Base-by-base conservation (phyloP, 805 yeast genomes). In the Candida ulmi region DNA sequence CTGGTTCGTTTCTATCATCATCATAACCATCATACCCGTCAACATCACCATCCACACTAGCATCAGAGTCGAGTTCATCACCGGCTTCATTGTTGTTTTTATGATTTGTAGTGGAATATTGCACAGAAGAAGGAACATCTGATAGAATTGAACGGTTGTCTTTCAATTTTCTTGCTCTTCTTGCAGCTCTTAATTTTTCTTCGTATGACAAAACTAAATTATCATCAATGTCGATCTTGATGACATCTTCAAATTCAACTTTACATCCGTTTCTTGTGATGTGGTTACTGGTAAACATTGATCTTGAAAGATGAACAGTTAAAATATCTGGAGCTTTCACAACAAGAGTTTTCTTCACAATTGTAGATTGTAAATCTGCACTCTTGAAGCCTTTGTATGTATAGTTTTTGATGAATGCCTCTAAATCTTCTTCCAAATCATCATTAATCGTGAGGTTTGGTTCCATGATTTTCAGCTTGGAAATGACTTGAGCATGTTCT, bases 221-320 rank as follows among this genome's bases (percentile, higher is more conserved):
- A 27, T 56, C 63, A 33, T 78, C 76, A 28, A 81, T 69, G 12
- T 68, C 63, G 41, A 82, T 48, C n/a, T 65, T 51, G 49, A 76
- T 50, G 15, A 53, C 54, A 48, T 83, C 90, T 11, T 74, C 78
- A 51, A 84, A 83, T 8, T 65, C 57, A 5, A 88, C 88, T 38
- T 77, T 67, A 58, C 95, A 86, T 9, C 85, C 66, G 60, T 87
- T 90, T 50, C 96, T 74, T 8, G 80, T 70, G 2, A 84, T 75
- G 15, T 72, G 75, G 31, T 76, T 76, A 8, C 84, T 87, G 36
- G 76, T 71, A 55, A 74, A 88, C 31, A 83, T 72, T 0, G 97
- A 90, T 51, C 98, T 69, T 9, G 96, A 87, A 31, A 93, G 62
- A 58, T 91, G 98, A n/a, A 91, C 63, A 0, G 85, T 75, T 36